Base-by-base conservation (phyloP, 2,329 filamentous ascomycete species). In the Aspergillus pseudoviridinutans region DNA sequence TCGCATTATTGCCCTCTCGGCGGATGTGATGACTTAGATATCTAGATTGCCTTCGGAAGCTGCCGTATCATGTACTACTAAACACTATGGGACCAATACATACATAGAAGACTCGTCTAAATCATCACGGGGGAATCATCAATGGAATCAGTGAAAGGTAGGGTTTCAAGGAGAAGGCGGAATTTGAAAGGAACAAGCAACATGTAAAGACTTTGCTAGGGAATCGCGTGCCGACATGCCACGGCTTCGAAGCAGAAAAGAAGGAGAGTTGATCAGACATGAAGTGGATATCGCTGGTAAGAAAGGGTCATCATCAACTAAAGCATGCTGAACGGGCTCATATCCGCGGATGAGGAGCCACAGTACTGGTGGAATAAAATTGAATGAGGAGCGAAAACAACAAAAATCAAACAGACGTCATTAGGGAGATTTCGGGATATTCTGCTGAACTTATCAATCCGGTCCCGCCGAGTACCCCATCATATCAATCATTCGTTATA, bases 401-500 rank as follows among this genome's bases (percentile, higher is more conserved):
- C n/a, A 47, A 25, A 47, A 24, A 27, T 14, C 8, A 14, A 25
- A 25, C 22, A 27, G 17, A 20, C 14, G n/a, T 14, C 44, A 47
- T n/a, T 20, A 10, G 27, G 50, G 50, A 53, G 35, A 53, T 50
- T 46, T 22, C 20, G 10, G 14, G 44, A 24, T 47, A 22, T 12
- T 3, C 9, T 14, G 44, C 12, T 47, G 44, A 12, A 27, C 14
- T 14, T 24, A 47, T 17, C 14, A 17, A 54, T 44, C 38, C 24
- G 38, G 42, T 28, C 9, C n/a, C 12, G 44, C 44, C 22, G 44
- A 24, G n/a, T 27, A 47, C 44, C 44, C 44, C 44, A 24, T 17
- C 44, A 47, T 27, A 25, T 27, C 42, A 42, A 62, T 73, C 61
- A 78, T 65, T 79, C 77, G 64, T 80, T 80, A 68, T 99, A 99